Base-by-base conservation (phyloP, 306 rosid species). In the Phaseolus lunatus region DNA sequence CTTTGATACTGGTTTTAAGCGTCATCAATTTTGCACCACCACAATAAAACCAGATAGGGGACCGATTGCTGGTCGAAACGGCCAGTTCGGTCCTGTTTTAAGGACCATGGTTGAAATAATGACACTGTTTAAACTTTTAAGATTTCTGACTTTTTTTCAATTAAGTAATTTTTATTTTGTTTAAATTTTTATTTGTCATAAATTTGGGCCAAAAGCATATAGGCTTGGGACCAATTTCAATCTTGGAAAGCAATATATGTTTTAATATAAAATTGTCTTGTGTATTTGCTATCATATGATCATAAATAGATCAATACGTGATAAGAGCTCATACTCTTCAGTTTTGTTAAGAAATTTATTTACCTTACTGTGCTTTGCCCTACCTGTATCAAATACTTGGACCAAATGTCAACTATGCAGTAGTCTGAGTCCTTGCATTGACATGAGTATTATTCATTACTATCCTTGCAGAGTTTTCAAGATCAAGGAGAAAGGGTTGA, bases 401-500 rank as follows among this genome's bases (percentile, higher is more conserved):
- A 54, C 75, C 67, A 45, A 52, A 66, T 35, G 29, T 67, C 20
- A 41, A 69, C 50, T 16, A 39, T n/a, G 49, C 69, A 57, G 24
- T 53, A 35, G 62, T 59, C 8, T 39, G 18, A 67, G 7, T 79
- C 61, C 31, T 70, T 75, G 23, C 45, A 12, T 70, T 13, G 44
- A 24, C 56, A 3, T 54, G 13, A 74, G 33, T 41, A 48, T 81
- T 47, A 69, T 82, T 69, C 64, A 27, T 29, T 56, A n/a, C 62
- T 48, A 18, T 75, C 68, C 31, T 33, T 44, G 71, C 89, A 92
- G 98, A 84, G 88, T 54, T 88, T 81, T 72, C 91, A 84, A 66
- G 95, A 94, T 82, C 88, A 88, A 82, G 88, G 83, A 73, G 98
- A 90, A 59, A 92, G 85, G 75, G 96, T 92, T 69, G 97, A 94